Conservation (phyloP, 495 filamentous ascomycete genomes). For the Aspergillus wentii region DNA sequence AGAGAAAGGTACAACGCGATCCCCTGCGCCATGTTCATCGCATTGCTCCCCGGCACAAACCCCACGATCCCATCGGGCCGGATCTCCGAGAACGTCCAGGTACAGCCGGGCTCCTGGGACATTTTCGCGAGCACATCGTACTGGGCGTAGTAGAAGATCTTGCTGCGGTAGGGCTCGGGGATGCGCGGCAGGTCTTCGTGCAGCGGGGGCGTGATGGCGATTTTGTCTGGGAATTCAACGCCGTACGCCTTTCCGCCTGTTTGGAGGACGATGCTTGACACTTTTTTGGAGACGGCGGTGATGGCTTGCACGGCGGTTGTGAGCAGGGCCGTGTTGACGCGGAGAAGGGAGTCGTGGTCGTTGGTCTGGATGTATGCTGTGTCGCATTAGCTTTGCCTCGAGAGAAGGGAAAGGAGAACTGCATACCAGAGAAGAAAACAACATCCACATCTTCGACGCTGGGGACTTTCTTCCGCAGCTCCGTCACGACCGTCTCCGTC, state of each 20-base stretch:
- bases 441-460: not conserved
- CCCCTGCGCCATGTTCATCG: slow-evolving; percentile 34
- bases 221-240: slow-evolving; percentile 25
- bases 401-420: not conserved
- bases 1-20: slow-evolving; percentile 34
- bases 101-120: slow-evolving; percentile 23
- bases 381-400: too few species aligned
- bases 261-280: slow-evolving; percentile 28
- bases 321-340: slow-evolving; percentile 2
- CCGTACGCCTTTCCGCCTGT: slow-evolving; percentile 41
- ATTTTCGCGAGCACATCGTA: slow-evolving; percentile 26
- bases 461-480: not conserved
- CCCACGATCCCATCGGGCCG: slow-evolving; percentile 39
- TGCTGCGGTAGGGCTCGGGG: slow-evolving; percentile 26
- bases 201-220: slow-evolving; percentile 24
- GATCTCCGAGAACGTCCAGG: slow-evolving; percentile 37
- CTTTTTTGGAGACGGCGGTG: slow-evolving; percentile 15
- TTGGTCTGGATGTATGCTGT: slow-evolving; percentile 8
- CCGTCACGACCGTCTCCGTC: not conserved
- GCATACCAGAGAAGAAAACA: too few species aligned
- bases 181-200: slow-evolving; percentile 33
- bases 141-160: slow-evolving; percentile 43
- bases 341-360: not conserved
- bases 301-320: slow-evolving; percentile 14
- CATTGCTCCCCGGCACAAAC: slow-evolving; percentile 35